Conservation (phyloP, 495 filamentous ascomycete genomes). For the Aspergillus hancockii region DNA sequence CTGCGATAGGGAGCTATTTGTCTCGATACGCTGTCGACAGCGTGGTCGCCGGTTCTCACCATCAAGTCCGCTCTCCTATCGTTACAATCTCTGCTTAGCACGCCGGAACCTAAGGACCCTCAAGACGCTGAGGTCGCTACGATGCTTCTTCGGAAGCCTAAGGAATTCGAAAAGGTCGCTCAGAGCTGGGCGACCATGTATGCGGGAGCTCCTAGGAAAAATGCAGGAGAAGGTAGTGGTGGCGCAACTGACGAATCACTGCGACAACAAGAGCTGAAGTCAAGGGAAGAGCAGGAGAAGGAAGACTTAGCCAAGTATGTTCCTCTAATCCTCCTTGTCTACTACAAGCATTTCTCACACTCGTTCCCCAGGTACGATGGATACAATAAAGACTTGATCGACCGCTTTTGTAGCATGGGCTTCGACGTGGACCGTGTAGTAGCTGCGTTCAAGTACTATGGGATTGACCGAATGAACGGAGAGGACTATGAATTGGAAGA, state of each 20-base stretch:
- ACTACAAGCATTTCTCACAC: conserved; percentile 16
- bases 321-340: neutral
- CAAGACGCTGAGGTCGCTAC: conserved; percentile 95
- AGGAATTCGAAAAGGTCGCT: conserved; percentile 79
- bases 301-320: conserved; percentile 50
- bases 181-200: conserved; percentile 87
- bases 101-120: conserved; percentile 93
- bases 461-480: conserved; percentile 74
- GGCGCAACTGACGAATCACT: conserved; percentile 50
- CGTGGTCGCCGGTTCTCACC: conserved; percentile 93
- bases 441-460: conserved; percentile 76
- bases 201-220: conserved; percentile 71
- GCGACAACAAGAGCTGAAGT: conserved; percentile 50
- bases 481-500: conserved; percentile 83
- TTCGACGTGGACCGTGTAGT: conserved; percentile 91
- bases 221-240: conserved; percentile 49
- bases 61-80: conserved; percentile 95
- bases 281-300: conserved; percentile 35
- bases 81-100: conserved; percentile 87
- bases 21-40: conserved; percentile 84
- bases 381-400: conserved; percentile 82
- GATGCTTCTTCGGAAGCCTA: conserved; percentile 79
- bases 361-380: conserved; percentile 70
- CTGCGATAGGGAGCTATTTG: conserved; percentile 84
- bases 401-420: conserved; percentile 91